These are phyloP conservation scores for Inga oerstediana DNA, from an alignment of 306 rosid species.

Conservation along the genomic window DNA sequence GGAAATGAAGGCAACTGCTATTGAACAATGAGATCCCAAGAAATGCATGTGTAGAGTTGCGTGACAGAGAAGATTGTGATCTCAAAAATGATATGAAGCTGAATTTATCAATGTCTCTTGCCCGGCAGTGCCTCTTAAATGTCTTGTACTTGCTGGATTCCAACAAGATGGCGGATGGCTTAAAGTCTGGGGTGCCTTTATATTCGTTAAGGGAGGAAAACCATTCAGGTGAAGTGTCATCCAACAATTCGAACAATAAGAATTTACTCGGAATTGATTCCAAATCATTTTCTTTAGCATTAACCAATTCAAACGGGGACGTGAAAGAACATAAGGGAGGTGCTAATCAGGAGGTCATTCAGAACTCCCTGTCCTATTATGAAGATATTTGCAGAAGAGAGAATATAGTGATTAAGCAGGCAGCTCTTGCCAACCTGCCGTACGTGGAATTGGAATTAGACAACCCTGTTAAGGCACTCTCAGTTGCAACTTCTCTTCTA, in stretches of 20 bases:
- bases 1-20: slow-evolving; percentile 95
- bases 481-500: slow-evolving; percentile 61
- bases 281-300: slow-evolving; percentile 56
- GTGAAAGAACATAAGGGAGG: slow-evolving; percentile 82
- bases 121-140: too few relatives aligned
- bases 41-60: slow-evolving; percentile 46
- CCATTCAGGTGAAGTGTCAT: slow-evolving; percentile 59
- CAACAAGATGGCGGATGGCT: slow-evolving; percentile 42
- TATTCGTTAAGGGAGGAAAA: slow-evolving; percentile 65
- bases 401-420: slow-evolving; percentile 78
- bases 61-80: slow-evolving; percentile 47
- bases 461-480: slow-evolving; percentile 79
- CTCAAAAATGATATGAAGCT: slow-evolving; percentile 62
- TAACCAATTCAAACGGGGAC: slow-evolving; percentile 73
- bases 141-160: too few relatives aligned
- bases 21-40: slow-evolving; percentile 60
- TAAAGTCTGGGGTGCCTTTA: slow-evolving; percentile 60
- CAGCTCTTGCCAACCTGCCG: slow-evolving; percentile 83
- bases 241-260: slow-evolving; percentile 60
- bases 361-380: slow-evolving; percentile 73
- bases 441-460: slow-evolving; percentile 87
- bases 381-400: slow-evolving; percentile 70
- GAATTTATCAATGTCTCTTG: slow-evolving; percentile 73
- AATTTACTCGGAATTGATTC: slow-evolving; percentile 57
- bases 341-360: slow-evolving; percentile 76